phyloP scores from a whole-genome alignment of 495 filamentous ascomycete genomes.

The Tetracladium setigerum region DNA sequence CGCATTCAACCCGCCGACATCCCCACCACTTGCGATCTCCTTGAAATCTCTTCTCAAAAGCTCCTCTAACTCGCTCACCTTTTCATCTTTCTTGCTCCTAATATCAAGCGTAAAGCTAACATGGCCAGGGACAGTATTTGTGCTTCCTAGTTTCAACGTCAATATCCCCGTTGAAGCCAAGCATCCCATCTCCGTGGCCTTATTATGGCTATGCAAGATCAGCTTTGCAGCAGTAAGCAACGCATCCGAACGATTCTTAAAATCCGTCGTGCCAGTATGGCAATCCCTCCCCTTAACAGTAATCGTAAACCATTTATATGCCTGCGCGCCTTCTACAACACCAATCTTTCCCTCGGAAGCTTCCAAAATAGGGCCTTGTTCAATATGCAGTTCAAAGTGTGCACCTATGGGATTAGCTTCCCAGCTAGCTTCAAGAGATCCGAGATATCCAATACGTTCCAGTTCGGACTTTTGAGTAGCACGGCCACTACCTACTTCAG shows the following conservation, averaged over 20 bases:
- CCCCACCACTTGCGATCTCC: slow-evolving; percentile 43
- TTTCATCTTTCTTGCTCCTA: slow-evolving; percentile 50
- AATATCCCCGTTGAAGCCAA: slow-evolving; percentile 69
- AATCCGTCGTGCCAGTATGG: slow-evolving; percentile 71
- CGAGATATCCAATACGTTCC: slow-evolving; percentile 64
- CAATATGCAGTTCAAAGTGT: slow-evolving; percentile 80
- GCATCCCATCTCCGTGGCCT: slow-evolving; percentile 47
- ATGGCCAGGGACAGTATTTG: slow-evolving; percentile 66
- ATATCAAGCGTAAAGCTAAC: slow-evolving; percentile 70
- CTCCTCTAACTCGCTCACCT: slow-evolving; percentile 49
- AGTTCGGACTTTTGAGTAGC: slow-evolving; percentile 64
- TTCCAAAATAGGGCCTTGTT: slow-evolving; percentile 58
- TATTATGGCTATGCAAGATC: slow-evolving; percentile 57
- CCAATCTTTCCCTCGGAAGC: slow-evolving; percentile 54
- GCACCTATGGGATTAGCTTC: slow-evolving; percentile 63
- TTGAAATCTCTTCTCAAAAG: slow-evolving; percentile 47
- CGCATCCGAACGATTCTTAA: slow-evolving; percentile 51
- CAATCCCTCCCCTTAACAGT: slow-evolving; percentile 58
- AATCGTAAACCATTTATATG: slow-evolving; percentile 65
- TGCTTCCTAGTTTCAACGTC: slow-evolving; percentile 55
- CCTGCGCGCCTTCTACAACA: slow-evolving; percentile 62
- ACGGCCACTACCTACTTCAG: slow-evolving; percentile 40
- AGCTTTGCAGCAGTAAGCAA: slow-evolving; percentile 60
- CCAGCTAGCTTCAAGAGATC: slow-evolving; percentile 47
- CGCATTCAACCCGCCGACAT: slow-evolving; percentile 29